A percentile compares a stretch with the other conserved stretches of the same genome.
phyloP scores from a whole-genome alignment of 495 filamentous ascomycete species.

The Astrothelium subdiscretum region DNA sequence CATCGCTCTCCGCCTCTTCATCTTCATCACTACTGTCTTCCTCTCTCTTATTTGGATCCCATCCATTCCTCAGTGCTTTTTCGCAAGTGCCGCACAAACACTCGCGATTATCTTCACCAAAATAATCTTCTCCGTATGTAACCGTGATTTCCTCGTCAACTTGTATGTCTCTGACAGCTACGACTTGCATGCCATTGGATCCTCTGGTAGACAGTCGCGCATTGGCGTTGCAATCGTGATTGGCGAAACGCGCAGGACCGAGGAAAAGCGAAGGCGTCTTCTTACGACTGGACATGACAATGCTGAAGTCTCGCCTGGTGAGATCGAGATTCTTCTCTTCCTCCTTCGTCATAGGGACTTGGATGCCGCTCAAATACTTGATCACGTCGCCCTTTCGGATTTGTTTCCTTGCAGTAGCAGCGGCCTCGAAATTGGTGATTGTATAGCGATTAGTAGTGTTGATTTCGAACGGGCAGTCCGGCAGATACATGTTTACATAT shows the following conservation, averaged over 20 bases:
- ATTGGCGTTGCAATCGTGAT: conserved; percentile 95
- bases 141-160: conserved; percentile 93
- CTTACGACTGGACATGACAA: conserved; percentile 85
- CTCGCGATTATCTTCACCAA: conserved; percentile 88
- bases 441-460: conserved; percentile 92
- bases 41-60: conserved; percentile 37
- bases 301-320: conserved; percentile 83
- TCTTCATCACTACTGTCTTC: conserved; percentile 16
- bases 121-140: conserved; percentile 90
- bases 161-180: conserved; percentile 67
- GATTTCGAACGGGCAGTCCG: conserved; percentile 89
- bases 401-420: conserved; percentile 65
- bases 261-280: conserved; percentile 83
- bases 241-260: conserved; percentile 89
- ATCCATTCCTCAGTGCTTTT: conserved; percentile 62
- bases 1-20: conserved; percentile 11
- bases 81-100: conserved; percentile 90
- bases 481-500: conserved; percentile 85
- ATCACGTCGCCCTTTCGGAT: conserved; percentile 75
- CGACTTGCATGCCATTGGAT: conserved; percentile 75
- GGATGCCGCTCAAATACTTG: conserved; percentile 80
- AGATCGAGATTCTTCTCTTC: conserved; percentile 72
- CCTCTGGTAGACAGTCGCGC: conserved; percentile 71
- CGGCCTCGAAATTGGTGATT: conserved; percentile 77
- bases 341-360: conserved; percentile 78